A percentile compares a stretch with the other conserved stretches of the same genome.
Conservation (phyloP, 2,329 filamentous ascomycete species). For the Pseudonectria buxi region DNA sequence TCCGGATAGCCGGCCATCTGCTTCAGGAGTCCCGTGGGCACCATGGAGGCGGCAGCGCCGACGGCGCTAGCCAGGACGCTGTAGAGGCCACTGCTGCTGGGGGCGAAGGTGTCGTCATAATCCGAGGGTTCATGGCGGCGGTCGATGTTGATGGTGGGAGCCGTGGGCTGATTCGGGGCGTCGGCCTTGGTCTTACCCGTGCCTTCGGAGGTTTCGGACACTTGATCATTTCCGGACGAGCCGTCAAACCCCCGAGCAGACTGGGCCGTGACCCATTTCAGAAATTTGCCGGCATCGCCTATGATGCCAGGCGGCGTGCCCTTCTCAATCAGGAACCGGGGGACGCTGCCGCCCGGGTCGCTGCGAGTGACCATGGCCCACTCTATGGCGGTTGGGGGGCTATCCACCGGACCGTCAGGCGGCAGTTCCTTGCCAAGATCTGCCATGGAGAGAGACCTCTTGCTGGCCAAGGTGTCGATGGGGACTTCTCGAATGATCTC, state of each 20-base stretch:
- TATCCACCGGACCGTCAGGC: constrained; percentile 16
- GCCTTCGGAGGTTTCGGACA: constrained; percentile 3
- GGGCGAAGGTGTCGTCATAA: constrained; percentile 25
- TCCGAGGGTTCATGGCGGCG: constrained; percentile 9
- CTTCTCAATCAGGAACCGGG: constrained; percentile 84
- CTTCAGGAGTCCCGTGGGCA: constrained; percentile 30
- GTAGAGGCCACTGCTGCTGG: constrained; percentile 44
- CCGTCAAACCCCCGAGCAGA: constrained; percentile 29
- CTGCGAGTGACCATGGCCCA: constrained; percentile 92
- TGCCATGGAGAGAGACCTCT: constrained; percentile 27
- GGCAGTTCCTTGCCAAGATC: constrained; percentile 21
- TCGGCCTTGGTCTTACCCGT: not conserved
- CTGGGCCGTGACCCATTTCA: constrained; percentile 60
- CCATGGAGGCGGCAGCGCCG: constrained; percentile 41
- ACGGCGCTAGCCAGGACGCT: constrained; percentile 49
- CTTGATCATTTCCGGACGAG: constrained; percentile 7
- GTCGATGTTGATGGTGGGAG: constrained; percentile 28
- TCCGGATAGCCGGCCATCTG: constrained; percentile 23
- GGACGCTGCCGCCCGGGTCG: constrained; percentile 82
- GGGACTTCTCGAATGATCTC: constrained; percentile 85
- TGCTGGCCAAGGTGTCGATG: constrained; percentile 34
- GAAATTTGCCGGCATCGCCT: constrained; percentile 70
- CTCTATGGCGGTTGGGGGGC: constrained; percentile 52
- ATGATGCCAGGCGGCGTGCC: constrained; percentile 78
- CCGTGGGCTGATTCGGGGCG: constrained; percentile 4